A percentile compares a stretch with the other conserved stretches of the same genome.
These are phyloP conservation scores for Aspergillus hiratsukae DNA, from an alignment of 2,329 filamentous ascomycete species.

Conservation along the genomic window DNA sequence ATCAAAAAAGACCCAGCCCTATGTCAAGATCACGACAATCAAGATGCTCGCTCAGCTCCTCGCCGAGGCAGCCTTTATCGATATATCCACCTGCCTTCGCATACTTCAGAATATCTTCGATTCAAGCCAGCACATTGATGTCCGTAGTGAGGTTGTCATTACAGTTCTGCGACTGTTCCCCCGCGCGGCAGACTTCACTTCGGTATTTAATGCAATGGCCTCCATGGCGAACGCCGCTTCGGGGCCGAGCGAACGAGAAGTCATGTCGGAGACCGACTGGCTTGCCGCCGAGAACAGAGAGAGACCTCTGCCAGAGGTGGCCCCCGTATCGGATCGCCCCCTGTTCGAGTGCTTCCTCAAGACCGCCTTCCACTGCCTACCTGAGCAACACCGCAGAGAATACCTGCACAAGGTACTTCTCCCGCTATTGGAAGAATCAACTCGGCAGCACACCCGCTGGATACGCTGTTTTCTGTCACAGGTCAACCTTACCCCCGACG, in stretches of 20 bases:
- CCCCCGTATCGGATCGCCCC: constrained; percentile 3
- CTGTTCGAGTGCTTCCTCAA: constrained; percentile 8
- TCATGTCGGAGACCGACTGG: constrained; percentile 9
- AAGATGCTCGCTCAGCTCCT: constrained; percentile 15
- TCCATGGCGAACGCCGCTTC: constrained; percentile 5
- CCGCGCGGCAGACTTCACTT: constrained; percentile 1
- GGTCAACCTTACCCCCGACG: not conserved
- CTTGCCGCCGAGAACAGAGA: constrained; percentile 6
- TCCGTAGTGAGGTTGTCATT: constrained; percentile 7
- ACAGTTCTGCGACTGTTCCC: constrained; percentile 10
- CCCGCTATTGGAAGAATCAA: constrained; percentile 15
- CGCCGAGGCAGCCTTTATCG: constrained; percentile 7
- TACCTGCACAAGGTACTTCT: constrained; percentile 14
- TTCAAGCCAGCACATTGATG: constrained; percentile 8
- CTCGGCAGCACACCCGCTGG: constrained; percentile 17
- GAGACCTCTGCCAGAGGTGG: constrained; percentile 4
- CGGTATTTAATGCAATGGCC: not conserved
- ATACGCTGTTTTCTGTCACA: constrained; percentile 14
- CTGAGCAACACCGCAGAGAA: not conserved
- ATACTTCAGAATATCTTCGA: constrained; percentile 9
- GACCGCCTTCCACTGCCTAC: constrained; percentile 2
- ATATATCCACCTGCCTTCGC: not conserved
- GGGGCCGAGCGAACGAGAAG: constrained; percentile 9
- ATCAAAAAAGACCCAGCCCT: not conserved
- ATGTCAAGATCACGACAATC: constrained; percentile 15